Percentiles rank a stretch among this genome's conserved stretches.
Conservation (phyloP, 2,329 filamentous ascomycete genomes). For the Pyrenophora graminea region DNA sequence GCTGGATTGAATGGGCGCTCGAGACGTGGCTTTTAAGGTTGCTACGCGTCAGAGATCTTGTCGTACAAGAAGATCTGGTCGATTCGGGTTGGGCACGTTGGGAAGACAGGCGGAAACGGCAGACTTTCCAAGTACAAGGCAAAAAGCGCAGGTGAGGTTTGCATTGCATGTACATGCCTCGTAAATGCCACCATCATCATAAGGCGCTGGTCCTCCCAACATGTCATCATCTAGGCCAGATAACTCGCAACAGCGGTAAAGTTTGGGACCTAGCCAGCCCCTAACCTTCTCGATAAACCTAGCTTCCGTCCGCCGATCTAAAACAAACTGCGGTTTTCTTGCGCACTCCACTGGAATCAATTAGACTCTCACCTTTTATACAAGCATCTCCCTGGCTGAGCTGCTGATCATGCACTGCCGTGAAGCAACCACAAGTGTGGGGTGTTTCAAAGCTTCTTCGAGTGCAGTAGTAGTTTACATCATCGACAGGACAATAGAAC, state of each 20-base stretch:
- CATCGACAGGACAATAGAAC: too few relatives aligned
- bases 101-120: constrained; percentile 59
- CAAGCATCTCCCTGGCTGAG: constrained; percentile 1
- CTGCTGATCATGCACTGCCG: neutral
- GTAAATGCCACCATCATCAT: neutral
- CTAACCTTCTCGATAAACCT: neutral
- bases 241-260: too few relatives aligned
- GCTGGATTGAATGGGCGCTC: constrained; percentile 73
- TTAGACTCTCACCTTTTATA: neutral
- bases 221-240: neutral
- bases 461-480: neutral
- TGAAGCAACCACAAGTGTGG: constrained; percentile 5
- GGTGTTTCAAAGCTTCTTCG: neutral
- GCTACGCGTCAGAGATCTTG: constrained; percentile 78
- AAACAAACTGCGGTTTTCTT: neutral
- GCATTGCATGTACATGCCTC: neutral
- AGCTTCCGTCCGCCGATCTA: neutral
- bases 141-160: constrained; percentile 31
- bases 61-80: constrained; percentile 83
- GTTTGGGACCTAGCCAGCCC: neutral
- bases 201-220: neutral
- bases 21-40: constrained; percentile 67
- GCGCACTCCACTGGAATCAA: neutral
- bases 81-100: constrained; percentile 95
- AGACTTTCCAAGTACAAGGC: constrained; percentile 25